phyloP scores from a whole-genome alignment of 192 early-diverging fungal species.

The Backusella circina region DNA sequence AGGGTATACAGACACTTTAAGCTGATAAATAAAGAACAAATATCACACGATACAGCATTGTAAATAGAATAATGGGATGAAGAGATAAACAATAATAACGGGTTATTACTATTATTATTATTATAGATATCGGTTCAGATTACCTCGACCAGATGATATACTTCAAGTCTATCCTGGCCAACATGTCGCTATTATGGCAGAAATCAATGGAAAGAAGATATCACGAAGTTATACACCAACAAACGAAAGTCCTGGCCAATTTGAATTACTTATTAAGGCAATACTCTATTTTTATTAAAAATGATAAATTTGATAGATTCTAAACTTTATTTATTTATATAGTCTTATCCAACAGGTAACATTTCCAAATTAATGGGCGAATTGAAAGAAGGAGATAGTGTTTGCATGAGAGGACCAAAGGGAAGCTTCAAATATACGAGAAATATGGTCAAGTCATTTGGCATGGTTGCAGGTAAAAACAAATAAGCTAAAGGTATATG shows the following conservation, averaged over 20 bases:
- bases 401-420: conserved; percentile 82
- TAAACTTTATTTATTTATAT: background rate
- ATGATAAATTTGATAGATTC: background rate
- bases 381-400: conserved; percentile 68
- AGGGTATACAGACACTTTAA: conserved; percentile 72
- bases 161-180: conserved; percentile 89
- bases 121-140: conserved; percentile 76
- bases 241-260: conserved; percentile 80
- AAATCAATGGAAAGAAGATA: conserved; percentile 80
- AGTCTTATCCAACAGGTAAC: conserved; percentile 80
- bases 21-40: conserved; percentile 69
- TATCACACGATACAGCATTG: conserved; percentile 85
- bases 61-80: conserved; percentile 26
- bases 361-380: conserved; percentile 72
- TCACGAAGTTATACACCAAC: conserved; percentile 88
- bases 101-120: background rate
- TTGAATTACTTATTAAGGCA: conserved; percentile 91
- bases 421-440: conserved; percentile 82
- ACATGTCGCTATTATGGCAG: conserved; percentile 86
- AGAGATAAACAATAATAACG: background rate
- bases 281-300: background rate
- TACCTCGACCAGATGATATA: conserved; percentile 58
- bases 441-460: conserved; percentile 72
- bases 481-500: background rate
- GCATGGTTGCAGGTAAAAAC: conserved; percentile 79